Conservation (phyloP, 1,284 basidiomycete species). For the Moniliella sp. region DNA sequence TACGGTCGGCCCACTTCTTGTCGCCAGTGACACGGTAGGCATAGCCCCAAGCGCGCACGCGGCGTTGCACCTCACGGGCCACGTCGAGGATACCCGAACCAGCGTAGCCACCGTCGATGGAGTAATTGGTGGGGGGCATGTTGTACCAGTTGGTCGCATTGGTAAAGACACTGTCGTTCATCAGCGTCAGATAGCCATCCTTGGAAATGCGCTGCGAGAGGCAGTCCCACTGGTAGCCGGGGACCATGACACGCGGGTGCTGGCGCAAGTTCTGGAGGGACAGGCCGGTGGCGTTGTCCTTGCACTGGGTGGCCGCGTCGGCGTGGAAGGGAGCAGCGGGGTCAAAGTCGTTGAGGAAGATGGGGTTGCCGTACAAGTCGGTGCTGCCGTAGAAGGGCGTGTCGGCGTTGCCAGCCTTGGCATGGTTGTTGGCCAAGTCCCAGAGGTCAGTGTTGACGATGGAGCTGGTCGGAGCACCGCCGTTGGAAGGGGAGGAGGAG, state of each 20-base stretch:
- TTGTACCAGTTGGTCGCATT: constrained; percentile 58
- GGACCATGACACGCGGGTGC: constrained; percentile 76
- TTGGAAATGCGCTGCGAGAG: constrained; percentile 54
- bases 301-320: background rate
- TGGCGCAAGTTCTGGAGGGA: constrained; percentile 42
- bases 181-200: constrained; percentile 63
- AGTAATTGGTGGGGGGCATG: constrained; percentile 46
- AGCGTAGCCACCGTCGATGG: constrained; percentile 44
- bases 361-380: constrained; percentile 51
- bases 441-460: constrained; percentile 40
- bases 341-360: constrained; percentile 62
- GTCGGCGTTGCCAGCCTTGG: constrained; percentile 1
- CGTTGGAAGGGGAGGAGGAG: constrained; percentile 18
- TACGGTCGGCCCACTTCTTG: constrained; percentile 65
- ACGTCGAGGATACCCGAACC: constrained; percentile 78
- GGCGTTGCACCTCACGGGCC: constrained; percentile 66
- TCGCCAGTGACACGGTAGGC: constrained; percentile 74
- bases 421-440: constrained; percentile 32
- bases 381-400: constrained; percentile 45
- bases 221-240: constrained; percentile 70
- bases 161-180: constrained; percentile 73
- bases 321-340: constrained; percentile 6
- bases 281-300: background rate
- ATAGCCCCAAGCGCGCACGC: constrained; percentile 78
- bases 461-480: constrained; percentile 51